Percentiles rank a stretch among this genome's conserved stretches.
phyloP scores from a whole-genome alignment of 805 yeast genomes.

The Yarrowia yakushimensis region DNA sequence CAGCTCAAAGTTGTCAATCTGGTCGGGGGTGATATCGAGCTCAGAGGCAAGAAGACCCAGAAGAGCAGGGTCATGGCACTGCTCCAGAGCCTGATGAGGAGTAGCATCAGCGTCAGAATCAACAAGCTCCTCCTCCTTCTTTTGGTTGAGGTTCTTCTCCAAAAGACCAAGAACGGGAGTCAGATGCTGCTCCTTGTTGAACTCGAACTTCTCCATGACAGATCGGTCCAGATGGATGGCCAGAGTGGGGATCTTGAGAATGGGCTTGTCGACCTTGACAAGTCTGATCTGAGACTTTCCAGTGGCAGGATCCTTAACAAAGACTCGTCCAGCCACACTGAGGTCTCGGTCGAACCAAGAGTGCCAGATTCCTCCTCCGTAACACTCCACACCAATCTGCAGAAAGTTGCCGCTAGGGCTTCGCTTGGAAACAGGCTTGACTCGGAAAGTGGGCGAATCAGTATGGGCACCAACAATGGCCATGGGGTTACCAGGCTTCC shows the following conservation, averaged over 20 bases:
- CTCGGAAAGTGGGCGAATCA: constrained; percentile 86
- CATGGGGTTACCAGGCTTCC: constrained; percentile 74
- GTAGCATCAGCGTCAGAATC: constrained; percentile 40
- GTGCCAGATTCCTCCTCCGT: constrained; percentile 96
- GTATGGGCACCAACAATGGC: constrained; percentile 95
- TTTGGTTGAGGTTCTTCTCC: constrained; percentile 40
- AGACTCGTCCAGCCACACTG: constrained; percentile 87
- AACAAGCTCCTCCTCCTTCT: constrained; percentile 29
- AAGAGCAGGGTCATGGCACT: constrained; percentile 74
- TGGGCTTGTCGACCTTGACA: constrained; percentile 75
- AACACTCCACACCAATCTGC: constrained; percentile 89
- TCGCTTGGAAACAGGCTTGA: constrained; percentile 80
- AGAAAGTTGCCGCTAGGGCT: constrained; percentile 58
- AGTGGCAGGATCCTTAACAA: constrained; percentile 47
- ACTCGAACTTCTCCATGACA: constrained; percentile 73
- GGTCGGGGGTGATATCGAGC: constrained; percentile 47
- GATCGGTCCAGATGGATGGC: constrained; percentile 88
- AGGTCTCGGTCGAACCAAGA: constrained; percentile 96
- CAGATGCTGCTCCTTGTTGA: constrained; percentile 82
- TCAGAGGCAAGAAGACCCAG: constrained; percentile 67
- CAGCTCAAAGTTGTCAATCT: constrained; percentile 87
- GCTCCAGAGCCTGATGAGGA: constrained; percentile 56
- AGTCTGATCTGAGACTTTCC: constrained; percentile 60
- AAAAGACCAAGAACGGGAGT: constrained; percentile 77
- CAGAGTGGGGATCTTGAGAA: constrained; percentile 86